Conservation (phyloP, 1,284 basidiomycete species). For the Ceratorhiza oryzae-sativae region DNA sequence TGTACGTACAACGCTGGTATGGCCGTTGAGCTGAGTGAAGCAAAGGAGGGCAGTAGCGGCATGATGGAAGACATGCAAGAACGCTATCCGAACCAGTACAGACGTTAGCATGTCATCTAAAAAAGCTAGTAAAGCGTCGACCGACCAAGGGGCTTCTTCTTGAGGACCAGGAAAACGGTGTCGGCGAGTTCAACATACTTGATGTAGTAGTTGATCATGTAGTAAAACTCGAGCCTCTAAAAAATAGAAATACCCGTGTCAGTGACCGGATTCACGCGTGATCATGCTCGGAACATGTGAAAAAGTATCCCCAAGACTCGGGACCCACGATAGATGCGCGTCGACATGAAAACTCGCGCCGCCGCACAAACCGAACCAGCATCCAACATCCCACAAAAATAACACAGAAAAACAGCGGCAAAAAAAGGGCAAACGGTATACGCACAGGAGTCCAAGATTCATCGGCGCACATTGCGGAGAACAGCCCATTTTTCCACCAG, state of each 20-base stretch:
- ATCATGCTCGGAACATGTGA: background rate
- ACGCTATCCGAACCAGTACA: slow-evolving; percentile 47
- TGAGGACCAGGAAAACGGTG: slow-evolving; percentile 67
- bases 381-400: slow-evolving; percentile 9
- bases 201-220: slow-evolving; percentile 70
- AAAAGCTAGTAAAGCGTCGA: background rate
- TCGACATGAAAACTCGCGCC: background rate
- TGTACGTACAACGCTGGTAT: slow-evolving; percentile 54
- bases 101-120: background rate
- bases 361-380: background rate
- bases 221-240: slow-evolving; percentile 56
- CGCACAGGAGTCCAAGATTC: slow-evolving; percentile 58
- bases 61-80: slow-evolving; percentile 72
- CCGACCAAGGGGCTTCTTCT: slow-evolving; percentile 62
- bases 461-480: slow-evolving; percentile 61
- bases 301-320: slow-evolving; percentile 6
- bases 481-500: slow-evolving; percentile 56
- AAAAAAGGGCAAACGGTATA: background rate
- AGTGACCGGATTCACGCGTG: slow-evolving; percentile 27
- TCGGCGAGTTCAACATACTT: slow-evolving; percentile 64
- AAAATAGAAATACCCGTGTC: background rate
- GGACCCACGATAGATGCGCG: slow-evolving; percentile 11
- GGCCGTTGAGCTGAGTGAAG: slow-evolving; percentile 65
- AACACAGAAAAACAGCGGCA: background rate
- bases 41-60: slow-evolving; percentile 66